These are phyloP conservation scores for Neofusicoccum sp. DNA, from an alignment of 2,329 filamentous ascomycete genomes.

Conservation along the genomic window DNA sequence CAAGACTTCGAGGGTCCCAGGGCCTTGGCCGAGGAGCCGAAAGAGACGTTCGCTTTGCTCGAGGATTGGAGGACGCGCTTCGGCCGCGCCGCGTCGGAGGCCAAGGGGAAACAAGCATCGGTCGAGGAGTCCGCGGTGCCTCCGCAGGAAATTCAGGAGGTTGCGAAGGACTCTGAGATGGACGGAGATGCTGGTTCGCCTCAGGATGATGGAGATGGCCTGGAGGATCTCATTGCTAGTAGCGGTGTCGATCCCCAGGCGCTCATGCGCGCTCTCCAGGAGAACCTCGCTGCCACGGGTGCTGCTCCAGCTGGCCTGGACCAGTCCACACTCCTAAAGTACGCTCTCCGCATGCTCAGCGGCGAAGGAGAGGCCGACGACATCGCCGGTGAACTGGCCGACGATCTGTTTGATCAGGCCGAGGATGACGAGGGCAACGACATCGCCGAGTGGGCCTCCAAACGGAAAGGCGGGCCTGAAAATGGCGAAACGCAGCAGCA, in stretches of 20 bases:
- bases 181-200: slow-evolving; percentile 17
- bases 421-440: slow-evolving; percentile 25
- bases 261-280: slow-evolving; percentile 30
- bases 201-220: slow-evolving; percentile 10
- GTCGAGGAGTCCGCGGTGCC: neutral
- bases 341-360: slow-evolving; percentile 48
- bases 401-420: slow-evolving; percentile 42
- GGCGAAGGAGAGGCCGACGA: slow-evolving; percentile 34
- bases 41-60: slow-evolving; percentile 43
- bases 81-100: slow-evolving; percentile 24
- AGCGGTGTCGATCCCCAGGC: slow-evolving; percentile 25
- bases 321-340: slow-evolving; percentile 45
- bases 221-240: slow-evolving; percentile 21
- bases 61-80: slow-evolving; percentile 49
- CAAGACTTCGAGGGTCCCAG: slow-evolving; percentile 25
- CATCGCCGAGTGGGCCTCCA: slow-evolving; percentile 9
- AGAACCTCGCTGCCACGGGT: slow-evolving; percentile 36
- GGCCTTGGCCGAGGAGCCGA: slow-evolving; percentile 31
- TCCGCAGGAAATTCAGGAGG: neutral
- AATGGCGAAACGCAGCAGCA: neutral
- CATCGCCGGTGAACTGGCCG: slow-evolving; percentile 46
- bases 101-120: neutral
- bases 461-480: slow-evolving; percentile 26
- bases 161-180: neutral
- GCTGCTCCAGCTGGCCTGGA: slow-evolving; percentile 42